A percentile compares a stretch with the other conserved stretches of the same genome.
phyloP scores from a whole-genome alignment of 192 early-diverging fungal genomes.

The Coemansia sp. region DNA sequence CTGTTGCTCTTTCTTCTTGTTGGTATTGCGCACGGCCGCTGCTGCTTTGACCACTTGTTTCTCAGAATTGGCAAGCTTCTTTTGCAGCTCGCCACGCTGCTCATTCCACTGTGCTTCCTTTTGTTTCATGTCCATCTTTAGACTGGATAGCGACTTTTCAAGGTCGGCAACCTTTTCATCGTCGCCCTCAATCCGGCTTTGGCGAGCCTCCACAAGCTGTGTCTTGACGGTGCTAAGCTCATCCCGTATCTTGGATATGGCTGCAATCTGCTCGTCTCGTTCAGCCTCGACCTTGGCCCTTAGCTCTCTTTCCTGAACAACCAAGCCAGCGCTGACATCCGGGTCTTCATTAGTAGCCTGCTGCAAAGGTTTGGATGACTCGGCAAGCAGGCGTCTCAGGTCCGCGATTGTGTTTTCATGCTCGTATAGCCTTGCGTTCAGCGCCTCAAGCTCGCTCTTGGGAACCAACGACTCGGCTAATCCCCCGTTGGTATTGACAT shows the following conservation, averaged over 20 bases:
- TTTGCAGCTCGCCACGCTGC: constrained; percentile 38
- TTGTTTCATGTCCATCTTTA: constrained; percentile 18
- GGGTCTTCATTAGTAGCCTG: not conserved
- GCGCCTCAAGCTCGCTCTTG: constrained; percentile 32
- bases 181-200: not conserved
- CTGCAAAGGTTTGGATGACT: not conserved
- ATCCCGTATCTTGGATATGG: constrained; percentile 16
- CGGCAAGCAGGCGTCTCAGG: constrained; percentile 27
- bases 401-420: constrained; percentile 24
- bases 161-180: constrained; percentile 22
- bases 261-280: constrained; percentile 10
- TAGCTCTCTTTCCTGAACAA: constrained; percentile 26
- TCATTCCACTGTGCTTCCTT: constrained; percentile 24
- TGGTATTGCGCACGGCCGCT: constrained; percentile 45
- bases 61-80: constrained; percentile 47
- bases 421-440: constrained; percentile 28
- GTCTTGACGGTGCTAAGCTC: constrained; percentile 8
- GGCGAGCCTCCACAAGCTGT: not conserved
- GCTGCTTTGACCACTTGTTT: constrained; percentile 56
- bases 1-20: constrained; percentile 57
- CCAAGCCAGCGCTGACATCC: not conserved
- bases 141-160: constrained; percentile 24
- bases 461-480: constrained; percentile 22
- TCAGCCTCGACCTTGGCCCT: constrained; percentile 25
- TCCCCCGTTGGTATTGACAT: constrained; percentile 5